phyloP scores from a whole-genome alignment of 352 stramenopile species.

The Phytopythium aichiense region DNA sequence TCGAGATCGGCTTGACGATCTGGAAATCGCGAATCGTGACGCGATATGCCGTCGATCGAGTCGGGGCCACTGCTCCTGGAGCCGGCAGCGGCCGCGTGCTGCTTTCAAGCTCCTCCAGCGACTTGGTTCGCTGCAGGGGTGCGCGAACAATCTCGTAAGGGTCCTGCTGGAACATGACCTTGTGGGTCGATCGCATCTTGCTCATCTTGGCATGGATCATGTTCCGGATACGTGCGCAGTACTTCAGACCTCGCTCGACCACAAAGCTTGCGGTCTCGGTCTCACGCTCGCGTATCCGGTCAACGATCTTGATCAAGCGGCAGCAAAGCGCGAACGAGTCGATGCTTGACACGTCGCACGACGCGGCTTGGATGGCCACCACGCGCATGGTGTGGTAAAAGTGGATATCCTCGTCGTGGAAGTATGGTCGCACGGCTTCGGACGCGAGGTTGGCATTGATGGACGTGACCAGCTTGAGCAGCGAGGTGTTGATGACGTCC shows the following conservation, averaged over 20 bases:
- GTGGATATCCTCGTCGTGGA: slow-evolving; percentile 55
- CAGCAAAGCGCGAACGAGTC: slow-evolving; percentile 77
- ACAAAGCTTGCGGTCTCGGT: slow-evolving; percentile 36
- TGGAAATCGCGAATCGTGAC: slow-evolving; percentile 85
- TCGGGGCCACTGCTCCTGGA: slow-evolving; percentile 1
- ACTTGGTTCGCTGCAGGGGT: slow-evolving; percentile 75
- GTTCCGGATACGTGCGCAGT: slow-evolving; percentile 50
- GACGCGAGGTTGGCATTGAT: slow-evolving; percentile 56
- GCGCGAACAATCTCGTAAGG: slow-evolving; percentile 28
- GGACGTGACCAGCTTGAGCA: slow-evolving; percentile 46
- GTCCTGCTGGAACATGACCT: slow-evolving; percentile 65
- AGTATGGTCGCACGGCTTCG: slow-evolving; percentile 30
- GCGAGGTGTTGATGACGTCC: slow-evolving; percentile 66
- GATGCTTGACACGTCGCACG: slow-evolving; percentile 67
- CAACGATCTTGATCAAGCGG: slow-evolving; percentile 72
- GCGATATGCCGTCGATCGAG: slow-evolving; percentile 38
- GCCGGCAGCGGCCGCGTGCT: slow-evolving; percentile 12
- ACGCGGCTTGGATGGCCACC: slow-evolving; percentile 65
- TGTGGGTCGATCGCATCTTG: slow-evolving; percentile 81
- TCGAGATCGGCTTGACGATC: slow-evolving; percentile 88
- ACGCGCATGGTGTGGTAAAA: slow-evolving; percentile 70
- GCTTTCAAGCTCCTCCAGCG: slow-evolving; percentile 61
- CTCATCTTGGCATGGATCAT: slow-evolving; percentile 87
- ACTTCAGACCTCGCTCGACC: slow-evolving; percentile 53
- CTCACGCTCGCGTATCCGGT: slow-evolving; percentile 61